Base-by-base conservation (phyloP, 2,329 filamentous ascomycete species). In the Penicillium rolfsii region DNA sequence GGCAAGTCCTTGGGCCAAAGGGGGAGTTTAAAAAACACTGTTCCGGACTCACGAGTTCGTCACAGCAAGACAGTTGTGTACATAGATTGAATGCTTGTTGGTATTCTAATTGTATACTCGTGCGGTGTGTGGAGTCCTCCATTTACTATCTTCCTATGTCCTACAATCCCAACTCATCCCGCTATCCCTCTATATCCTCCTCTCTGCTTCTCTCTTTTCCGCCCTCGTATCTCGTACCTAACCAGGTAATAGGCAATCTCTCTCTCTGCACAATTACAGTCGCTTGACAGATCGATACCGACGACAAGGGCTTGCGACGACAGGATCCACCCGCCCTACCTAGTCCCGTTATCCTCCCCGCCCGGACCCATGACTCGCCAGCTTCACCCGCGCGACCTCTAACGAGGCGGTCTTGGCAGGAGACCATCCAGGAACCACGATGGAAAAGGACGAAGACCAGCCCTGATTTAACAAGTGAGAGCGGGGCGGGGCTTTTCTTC, bases 301-400 rank as follows among this genome's bases (percentile, higher is more conserved):
- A 40, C 36, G 24, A 22, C 33, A 2, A 14, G 19, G 50, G 55
- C 62, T 64, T 60, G 60, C 62, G 62, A 64, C 62, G 55, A 64
- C 62, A 33, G 40, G 60, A 55, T 63, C 60, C 62, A 64, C 62
- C 30, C 49, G 30, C 36, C 45, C 50, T 61, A 22, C 59, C 62
- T 53, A 64, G 60, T 43, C 60, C 48, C 48, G 52, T 56, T 57
- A 24, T 53, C 0, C 48, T 40, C 36, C 50, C 50, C 40, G 50
- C 46, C 49, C 36, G 57, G 36, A 56, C 36, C 30, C 43, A 57
- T 59, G 24, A 65, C 57, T 62, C 56, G 58, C 45, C 54, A 26
- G 48, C 52, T 45, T 45, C 49, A 49, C 35, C 54, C 59, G 41
- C 48, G 43, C 59, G 24, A 36, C 55, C 38, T 48, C 43, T 30